Evolutionary conservation across 2,329 filamentous ascomycete genomes (phyloP).

Genomic region (Pseudogymnoascus sp.): DNA sequence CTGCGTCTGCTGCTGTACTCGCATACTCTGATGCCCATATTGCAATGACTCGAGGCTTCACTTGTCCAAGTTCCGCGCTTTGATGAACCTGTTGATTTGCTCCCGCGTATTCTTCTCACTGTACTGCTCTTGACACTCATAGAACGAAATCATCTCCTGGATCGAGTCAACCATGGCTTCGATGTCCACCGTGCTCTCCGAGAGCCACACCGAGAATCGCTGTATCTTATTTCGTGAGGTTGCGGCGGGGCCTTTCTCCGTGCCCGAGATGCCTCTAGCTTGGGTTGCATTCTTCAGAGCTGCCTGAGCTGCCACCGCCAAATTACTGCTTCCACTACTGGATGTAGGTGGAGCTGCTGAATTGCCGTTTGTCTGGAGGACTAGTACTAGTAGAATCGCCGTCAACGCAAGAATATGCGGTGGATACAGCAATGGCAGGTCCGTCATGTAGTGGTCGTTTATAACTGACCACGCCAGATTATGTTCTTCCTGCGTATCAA

Average conservation of each 20-base stretch:
- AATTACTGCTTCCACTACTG: conserved; percentile 30
- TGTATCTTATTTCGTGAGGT: conserved; percentile 32
- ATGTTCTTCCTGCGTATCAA: conserved; percentile 54
- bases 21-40: not conserved
- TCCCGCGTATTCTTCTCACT: conserved; percentile 31
- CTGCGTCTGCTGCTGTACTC: not conserved
- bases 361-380: conserved; percentile 49
- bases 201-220: conserved; percentile 57
- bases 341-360: conserved; percentile 30
- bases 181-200: conserved; percentile 61
- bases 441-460: conserved; percentile 66
- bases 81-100: conserved; percentile 31
- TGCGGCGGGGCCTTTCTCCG: conserved; percentile 16
- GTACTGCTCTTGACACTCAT: conserved; percentile 41
- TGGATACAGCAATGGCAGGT: conserved; percentile 57
- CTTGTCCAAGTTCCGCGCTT: conserved; percentile 28
- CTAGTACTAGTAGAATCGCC: conserved; percentile 59
- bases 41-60: not conserved
- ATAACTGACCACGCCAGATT: conserved; percentile 60
- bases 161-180: conserved; percentile 60
- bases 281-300: conserved; percentile 26
- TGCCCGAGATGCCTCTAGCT: conserved; percentile 15
- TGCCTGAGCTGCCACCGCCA: conserved; percentile 28
- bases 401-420: conserved; percentile 63
- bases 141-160: conserved; percentile 64